Conservation (phyloP, 2,329 filamentous ascomycete species). For the Cercospora sp. region DNA sequence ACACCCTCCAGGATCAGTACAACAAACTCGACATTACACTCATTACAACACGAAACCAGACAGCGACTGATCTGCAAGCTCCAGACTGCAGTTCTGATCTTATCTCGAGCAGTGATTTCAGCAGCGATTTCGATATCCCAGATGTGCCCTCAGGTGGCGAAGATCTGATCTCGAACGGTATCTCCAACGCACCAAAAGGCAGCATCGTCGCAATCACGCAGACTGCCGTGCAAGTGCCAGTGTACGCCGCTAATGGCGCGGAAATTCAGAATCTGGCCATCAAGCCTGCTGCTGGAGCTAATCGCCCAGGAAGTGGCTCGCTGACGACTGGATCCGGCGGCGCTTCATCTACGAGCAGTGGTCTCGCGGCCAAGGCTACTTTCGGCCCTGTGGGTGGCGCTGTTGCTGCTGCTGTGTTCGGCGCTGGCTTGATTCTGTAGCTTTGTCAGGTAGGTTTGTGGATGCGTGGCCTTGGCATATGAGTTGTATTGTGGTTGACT, state of each 20-base stretch:
- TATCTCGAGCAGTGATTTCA: slow-evolving; percentile 69
- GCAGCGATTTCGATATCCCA: slow-evolving; percentile 77
- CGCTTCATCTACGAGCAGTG: slow-evolving; percentile 22
- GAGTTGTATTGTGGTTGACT: neutral
- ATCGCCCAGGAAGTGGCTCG: slow-evolving; percentile 53
- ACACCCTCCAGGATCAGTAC: slow-evolving; percentile 74
- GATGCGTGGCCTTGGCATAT: neutral
- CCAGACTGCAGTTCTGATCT: slow-evolving; percentile 66
- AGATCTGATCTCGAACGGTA: slow-evolving; percentile 74
- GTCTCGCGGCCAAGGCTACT: slow-evolving; percentile 21
- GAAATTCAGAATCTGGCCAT: slow-evolving; percentile 66
- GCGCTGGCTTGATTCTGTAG: slow-evolving; percentile 32
- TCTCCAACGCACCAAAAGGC: slow-evolving; percentile 60
- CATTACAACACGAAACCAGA: slow-evolving; percentile 64
- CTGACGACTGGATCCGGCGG: slow-evolving; percentile 27
- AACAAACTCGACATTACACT: slow-evolving; percentile 69
- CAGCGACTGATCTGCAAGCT: slow-evolving; percentile 56
- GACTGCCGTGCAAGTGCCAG: slow-evolving; percentile 57
- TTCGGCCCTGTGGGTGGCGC: slow-evolving; percentile 21
- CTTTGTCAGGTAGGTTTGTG: neutral
- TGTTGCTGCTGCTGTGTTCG: slow-evolving; percentile 30
- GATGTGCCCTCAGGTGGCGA: slow-evolving; percentile 65
- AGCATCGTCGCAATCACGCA: slow-evolving; percentile 60
- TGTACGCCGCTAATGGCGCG: slow-evolving; percentile 59
- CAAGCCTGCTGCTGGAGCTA: slow-evolving; percentile 55